Base-by-base conservation (phyloP, 108 stramenopile species). In the Cylindrotheca closterium region DNA sequence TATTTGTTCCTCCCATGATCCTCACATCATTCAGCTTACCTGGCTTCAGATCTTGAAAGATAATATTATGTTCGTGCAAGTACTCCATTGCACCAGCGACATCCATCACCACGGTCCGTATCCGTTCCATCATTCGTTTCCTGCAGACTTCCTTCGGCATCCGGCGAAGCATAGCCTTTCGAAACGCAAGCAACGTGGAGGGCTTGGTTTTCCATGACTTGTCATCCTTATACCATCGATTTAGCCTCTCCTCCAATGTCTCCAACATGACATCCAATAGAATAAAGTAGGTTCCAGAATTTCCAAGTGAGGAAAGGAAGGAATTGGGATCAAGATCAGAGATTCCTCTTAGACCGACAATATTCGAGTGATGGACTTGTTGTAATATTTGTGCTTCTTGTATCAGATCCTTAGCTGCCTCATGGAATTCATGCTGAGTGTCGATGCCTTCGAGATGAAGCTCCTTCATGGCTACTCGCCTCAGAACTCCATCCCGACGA, bases 81-180 rank as follows among this genome's bases (percentile, higher is more conserved):
- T 71, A 71, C 30, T 64, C 61, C 55, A 71, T 56, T 7, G 51
- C 70, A n/a, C 17, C 8, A 21, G 61, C 70, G 31, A 71, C 62
- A 10, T 52, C 61, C 19, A 47, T 3, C 1, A 47, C 53, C 12
- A 56, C 55, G 2, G 61, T 0, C 17, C 57, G n/a, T 4, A 71
- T 30, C 21, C 70, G 62, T 10, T 56, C 19, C 7, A 42, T 42
- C 37, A 42, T 42, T 42, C 22, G 19, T 47, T 55, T n/a, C 30
- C 31, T 23, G 3, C 27, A 8, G 53, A 26, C 46, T 37, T 23
- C 22, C 17, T 42, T 42, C 18, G 17, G 4, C 8, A 12, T 48
- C 3, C 60, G 10, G 10, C 30, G 15, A 10, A 32, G 30, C 8
- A n/a, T 10, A 58, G 30, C 5, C n/a, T 24, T 58, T 58, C 30